Conservation (phyloP, 192 early-diverging fungal genomes). For the Podila epicladia region DNA sequence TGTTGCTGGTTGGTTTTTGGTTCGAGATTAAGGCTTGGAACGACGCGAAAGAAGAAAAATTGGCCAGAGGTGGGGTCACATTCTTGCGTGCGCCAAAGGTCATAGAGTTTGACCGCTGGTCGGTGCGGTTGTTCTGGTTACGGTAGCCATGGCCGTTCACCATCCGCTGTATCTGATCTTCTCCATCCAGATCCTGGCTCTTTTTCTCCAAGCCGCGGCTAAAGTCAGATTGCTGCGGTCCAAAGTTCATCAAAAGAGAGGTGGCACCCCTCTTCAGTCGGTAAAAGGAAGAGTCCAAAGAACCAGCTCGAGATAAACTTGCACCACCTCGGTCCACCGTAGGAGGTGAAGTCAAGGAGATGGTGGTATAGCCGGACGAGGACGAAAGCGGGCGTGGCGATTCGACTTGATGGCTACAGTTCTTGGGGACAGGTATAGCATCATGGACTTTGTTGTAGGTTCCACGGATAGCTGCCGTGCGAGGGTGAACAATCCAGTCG, state of each 20-base stretch:
- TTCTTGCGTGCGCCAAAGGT: constrained; percentile 13
- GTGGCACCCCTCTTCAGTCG: constrained; percentile 11
- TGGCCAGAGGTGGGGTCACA: neutral
- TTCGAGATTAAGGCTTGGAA: constrained; percentile 10
- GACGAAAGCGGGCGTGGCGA: neutral
- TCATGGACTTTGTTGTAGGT: constrained; percentile 13
- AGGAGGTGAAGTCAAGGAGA: constrained; percentile 21
- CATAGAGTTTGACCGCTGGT: constrained; percentile 11
- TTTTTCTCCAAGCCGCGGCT: neutral
- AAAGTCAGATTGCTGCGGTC: neutral
- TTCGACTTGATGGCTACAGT: neutral
- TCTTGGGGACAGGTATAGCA: constrained; percentile 15
- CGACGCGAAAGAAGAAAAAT: constrained; percentile 7
- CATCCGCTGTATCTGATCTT: constrained; percentile 1
- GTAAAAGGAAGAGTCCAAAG: constrained; percentile 13
- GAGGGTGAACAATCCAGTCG: constrained; percentile 33
- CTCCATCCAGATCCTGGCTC: neutral
- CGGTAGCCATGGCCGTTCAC: neutral
- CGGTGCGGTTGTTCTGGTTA: neutral
- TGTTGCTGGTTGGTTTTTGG: neutral
- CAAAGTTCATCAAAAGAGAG: neutral
- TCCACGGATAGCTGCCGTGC: constrained; percentile 19
- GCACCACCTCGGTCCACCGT: neutral
- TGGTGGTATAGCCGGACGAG: constrained; percentile 4
- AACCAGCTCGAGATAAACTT: neutral